Evolutionary conservation across 176 grass and related monocot species (phyloP).

Genomic region (Lolium rigidum): DNA sequence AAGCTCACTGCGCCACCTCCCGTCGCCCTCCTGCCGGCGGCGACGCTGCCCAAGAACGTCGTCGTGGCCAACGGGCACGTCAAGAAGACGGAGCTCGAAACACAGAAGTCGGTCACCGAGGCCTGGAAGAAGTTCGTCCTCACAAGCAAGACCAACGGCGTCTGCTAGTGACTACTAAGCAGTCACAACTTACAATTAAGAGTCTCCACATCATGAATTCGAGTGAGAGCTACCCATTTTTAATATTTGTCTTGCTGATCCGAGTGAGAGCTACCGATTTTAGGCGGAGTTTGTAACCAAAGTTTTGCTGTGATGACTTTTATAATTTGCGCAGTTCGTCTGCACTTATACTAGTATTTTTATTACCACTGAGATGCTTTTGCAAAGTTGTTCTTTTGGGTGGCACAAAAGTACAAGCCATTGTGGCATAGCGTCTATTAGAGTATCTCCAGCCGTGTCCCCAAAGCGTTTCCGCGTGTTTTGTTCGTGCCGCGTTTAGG

Average conservation of each 20-base stretch:
- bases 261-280: neutral
- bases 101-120: constrained; percentile 68
- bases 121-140: constrained; percentile 76
- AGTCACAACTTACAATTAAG: neutral
- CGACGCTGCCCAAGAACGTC: constrained; percentile 13
- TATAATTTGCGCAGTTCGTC: neutral
- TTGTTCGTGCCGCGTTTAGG: no score
- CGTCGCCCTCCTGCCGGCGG: neutral
- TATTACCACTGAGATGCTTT: neutral
- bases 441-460: no score
- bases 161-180: constrained; percentile 56
- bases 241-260: neutral
- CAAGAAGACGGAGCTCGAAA: constrained; percentile 58
- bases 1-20: constrained; percentile 43
- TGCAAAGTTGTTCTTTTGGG: neutral
- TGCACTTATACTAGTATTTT: neutral
- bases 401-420: neutral
- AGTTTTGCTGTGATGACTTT: neutral
- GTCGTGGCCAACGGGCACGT: constrained; percentile 3
- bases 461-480: no score
- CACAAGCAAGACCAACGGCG: constrained; percentile 71
- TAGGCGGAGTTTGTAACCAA: constrained; percentile 16
- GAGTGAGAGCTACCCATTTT: neutral
- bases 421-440: no score
- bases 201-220: neutral